Base-by-base conservation (phyloP, 2,329 filamentous ascomycete species). In the Beauveria scarabaeidicola region DNA sequence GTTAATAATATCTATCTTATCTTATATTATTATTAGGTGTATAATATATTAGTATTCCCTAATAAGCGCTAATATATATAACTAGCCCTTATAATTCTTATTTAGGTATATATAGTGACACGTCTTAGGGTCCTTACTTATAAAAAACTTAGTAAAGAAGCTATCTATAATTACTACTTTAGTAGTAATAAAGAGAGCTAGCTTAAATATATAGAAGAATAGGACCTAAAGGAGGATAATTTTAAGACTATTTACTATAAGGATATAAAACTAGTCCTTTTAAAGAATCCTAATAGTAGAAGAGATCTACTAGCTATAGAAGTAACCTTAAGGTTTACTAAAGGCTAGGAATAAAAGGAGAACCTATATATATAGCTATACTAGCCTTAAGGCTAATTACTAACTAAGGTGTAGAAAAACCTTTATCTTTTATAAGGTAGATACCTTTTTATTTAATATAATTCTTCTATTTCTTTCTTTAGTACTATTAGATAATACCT, bases 241-340 rank as follows among this genome's bases (percentile, higher is more conserved):
- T 58, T 58, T 36, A 58, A 58, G 21, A 58, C 46, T 5, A 58
- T 58, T 10, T 36, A 6, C 13, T 52, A 58, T 19, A 27, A 11
- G 4, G 56, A 58, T 21, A 13, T 58, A 1, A 52, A 25, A 23
- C 27, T 58, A 23, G 10, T 52, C 5, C 44, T 58, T 10, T 17
- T 58, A 19, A 58, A 58, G 41, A 52, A n/a, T 25, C n/a, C 32
- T 40, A 32, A 58, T 8, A 46, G 47, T 9, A 32, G 56, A 41
- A 58, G 56, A 52, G 56, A 52, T 27, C 47, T 52, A 0, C 56
- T 19, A n/a, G 56, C 47, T 15, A 51, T 58, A 17, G 56, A 52
- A 52, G 47, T 58, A n/a, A 58, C 56, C 17, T 32, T 52, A 1
- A 15, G 47, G 6, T 52, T 43, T 21, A 58, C 36, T 5, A 58